These are phyloP conservation scores for Allium cepa DNA, from an alignment of 106 monocot genomes.

Conservation along the genomic window DNA sequence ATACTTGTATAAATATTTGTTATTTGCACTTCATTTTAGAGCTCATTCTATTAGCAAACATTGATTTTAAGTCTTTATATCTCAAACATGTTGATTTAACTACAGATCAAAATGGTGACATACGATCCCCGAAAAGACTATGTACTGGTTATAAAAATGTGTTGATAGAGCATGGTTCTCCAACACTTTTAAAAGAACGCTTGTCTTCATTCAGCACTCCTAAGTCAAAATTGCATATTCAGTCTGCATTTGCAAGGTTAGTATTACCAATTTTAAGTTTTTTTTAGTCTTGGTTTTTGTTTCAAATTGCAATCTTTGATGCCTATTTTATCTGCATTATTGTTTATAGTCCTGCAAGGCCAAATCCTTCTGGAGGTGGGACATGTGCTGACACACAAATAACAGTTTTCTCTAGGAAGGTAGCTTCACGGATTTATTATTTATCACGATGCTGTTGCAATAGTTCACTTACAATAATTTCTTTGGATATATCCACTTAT, in stretches of 20 bases:
- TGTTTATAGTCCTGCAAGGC: constrained; percentile 65
- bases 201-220: constrained; percentile 28
- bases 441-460: too few relatives aligned
- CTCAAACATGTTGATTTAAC: background rate
- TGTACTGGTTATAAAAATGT: constrained; percentile 45
- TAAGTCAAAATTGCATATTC: constrained; percentile 65
- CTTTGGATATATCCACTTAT: background rate
- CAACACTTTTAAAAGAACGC: constrained; percentile 65
- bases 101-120: constrained; percentile 49
- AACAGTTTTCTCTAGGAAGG: constrained; percentile 80
- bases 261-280: constrained; percentile 5
- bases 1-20: too few relatives aligned
- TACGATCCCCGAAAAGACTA: constrained; percentile 55
- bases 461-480: too few relatives aligned
- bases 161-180: constrained; percentile 46
- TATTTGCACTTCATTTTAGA: too few relatives aligned
- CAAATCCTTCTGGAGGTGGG: constrained; percentile 69
- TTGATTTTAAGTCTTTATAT: too few relatives aligned
- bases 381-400: constrained; percentile 75
- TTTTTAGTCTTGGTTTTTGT: background rate
- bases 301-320: too few relatives aligned
- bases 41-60: too few relatives aligned
- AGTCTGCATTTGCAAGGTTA: constrained; percentile 95
- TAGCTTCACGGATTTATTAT: constrained; percentile 5
- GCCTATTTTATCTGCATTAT: background rate